phyloP scores from a whole-genome alignment of 169 alveolate genomes.

The Plasmodium berghei region DNA sequence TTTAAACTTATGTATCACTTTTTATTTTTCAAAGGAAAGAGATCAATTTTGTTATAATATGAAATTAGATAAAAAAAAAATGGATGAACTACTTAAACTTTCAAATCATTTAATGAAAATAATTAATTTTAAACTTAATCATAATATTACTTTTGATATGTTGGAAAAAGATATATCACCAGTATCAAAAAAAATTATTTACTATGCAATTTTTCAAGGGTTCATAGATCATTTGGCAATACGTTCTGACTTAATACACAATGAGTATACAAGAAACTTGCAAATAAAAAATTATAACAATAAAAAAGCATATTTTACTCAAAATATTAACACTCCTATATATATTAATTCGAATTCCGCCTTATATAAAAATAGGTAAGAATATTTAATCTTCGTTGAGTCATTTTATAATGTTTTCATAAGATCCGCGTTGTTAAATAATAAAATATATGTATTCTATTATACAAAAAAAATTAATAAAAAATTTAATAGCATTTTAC shows the following conservation, averaged over 20 bases:
- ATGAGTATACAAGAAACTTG: conserved; percentile 63
- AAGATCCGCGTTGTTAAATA: too few species aligned
- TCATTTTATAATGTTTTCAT: too few species aligned
- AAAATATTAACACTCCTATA: conserved; percentile 58
- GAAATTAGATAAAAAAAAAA: conserved; percentile 69
- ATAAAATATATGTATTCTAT: too few species aligned
- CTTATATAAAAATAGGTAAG: conserved; percentile 58
- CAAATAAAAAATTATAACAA: conserved; percentile 23
- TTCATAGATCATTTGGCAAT: conserved; percentile 74
- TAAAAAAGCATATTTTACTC: conserved; percentile 64
- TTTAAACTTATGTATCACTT: conserved; percentile 43
- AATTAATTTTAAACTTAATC: conserved; percentile 53
- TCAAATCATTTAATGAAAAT: conserved; percentile 61
- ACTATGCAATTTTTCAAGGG: conserved; percentile 73
- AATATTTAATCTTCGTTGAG: not conserved
- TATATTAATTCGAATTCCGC: conserved; percentile 66
- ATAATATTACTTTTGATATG: conserved; percentile 37
- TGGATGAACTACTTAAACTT: conserved; percentile 57
- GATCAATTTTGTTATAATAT: conserved; percentile 28
- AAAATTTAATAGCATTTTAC: too few species aligned
- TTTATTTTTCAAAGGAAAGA: conserved; percentile 64
- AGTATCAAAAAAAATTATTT: conserved; percentile 53
- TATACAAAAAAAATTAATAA: too few species aligned
- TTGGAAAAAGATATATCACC: conserved; percentile 29
- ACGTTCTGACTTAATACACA: conserved; percentile 66